A percentile compares a stretch with the other conserved stretches of the same genome.
phyloP scores from a whole-genome alignment of 116 monocot species.

The Trichopus zeylanicus region DNA sequence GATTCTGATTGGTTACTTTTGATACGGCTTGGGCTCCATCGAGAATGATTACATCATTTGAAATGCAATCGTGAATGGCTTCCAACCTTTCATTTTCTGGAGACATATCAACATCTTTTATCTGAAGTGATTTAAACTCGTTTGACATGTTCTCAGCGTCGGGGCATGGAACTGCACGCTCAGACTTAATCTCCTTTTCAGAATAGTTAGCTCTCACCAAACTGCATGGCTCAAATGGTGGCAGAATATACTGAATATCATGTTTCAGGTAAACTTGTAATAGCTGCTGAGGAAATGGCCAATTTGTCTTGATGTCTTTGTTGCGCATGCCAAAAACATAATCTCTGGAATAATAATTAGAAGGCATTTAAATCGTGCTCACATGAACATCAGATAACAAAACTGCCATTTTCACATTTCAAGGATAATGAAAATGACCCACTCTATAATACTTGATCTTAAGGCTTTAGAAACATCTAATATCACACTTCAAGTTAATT shows the following conservation, averaged over 20 bases:
- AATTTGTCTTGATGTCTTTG: constrained; percentile 42
- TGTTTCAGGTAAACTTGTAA: constrained; percentile 55
- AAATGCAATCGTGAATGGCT: neutral
- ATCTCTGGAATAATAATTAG: constrained; percentile 31
- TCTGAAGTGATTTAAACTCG: neutral
- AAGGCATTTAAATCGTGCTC: neutral
- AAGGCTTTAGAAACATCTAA: too few relatives aligned
- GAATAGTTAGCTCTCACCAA: constrained; percentile 18
- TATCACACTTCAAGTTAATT: neutral
- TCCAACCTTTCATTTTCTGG: neutral
- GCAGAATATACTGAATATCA: constrained; percentile 53
- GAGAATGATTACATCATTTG: neutral
- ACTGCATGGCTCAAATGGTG: constrained; percentile 71
- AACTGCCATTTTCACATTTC: neutral
- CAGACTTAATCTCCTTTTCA: neutral
- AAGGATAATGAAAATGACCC: too few relatives aligned
- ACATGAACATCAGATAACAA: too few relatives aligned
- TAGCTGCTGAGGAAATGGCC: constrained; percentile 60
- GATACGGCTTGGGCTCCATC: neutral
- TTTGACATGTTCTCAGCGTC: constrained; percentile 1
- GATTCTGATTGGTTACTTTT: constrained; percentile 3
- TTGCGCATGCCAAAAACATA: constrained; percentile 54
- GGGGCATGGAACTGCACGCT: constrained; percentile 5
- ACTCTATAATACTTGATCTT: too few relatives aligned
- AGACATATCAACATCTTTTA: neutral